Evolutionary conservation across 257 asterid genomes (phyloP), one percentile per base, ranked within the genome.

Genomic region (Gentiana macrophylla): DNA sequence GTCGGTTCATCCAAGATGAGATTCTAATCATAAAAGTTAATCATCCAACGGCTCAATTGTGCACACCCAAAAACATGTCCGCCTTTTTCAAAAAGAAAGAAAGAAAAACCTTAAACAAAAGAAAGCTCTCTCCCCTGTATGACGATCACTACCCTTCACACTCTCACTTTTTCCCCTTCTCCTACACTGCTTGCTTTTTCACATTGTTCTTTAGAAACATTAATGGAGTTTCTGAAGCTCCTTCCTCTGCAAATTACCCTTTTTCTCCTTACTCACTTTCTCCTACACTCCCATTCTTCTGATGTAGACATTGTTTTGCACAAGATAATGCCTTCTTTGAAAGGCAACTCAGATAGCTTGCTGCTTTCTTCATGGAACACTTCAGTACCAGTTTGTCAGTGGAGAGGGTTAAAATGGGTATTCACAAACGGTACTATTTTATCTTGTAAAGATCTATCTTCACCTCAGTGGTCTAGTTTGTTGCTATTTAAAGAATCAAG

Each of bases 331-430:
- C 92, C 95, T 45, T 64, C 86, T 51, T 73, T 91, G 46, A 84
- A 87, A 37, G 96, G 96, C 38, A 62, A 65, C 32, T 62, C 81
- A 53, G 90, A 86, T 55, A 84, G 84, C 72, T 55, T 91, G 50
- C 79, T 85, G 51, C 62, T 91, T 3, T 70, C 74, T n/a, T 76
- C 98, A 4, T 91, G 98, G 98, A 84, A 91, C 63, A 59, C 75
- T 48, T 72, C 98, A 8, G 67, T 75, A 9, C 98, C 98, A 0
- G 79, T 91, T 60, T 91, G 98, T 38, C 96, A 87, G 58, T 92
- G 99, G 99, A 61, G 91, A 53, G 95, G 97, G 51, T 76, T 92
- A 2, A 88, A 85, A 71, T 92, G 99, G 99, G 79, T 70, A 4
- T 77, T 83, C 69, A 63, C 36, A 4, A 86, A 88, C 44, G 84